Base-by-base conservation (phyloP, 306 rosid species). In the Quercus agrifolia region DNA sequence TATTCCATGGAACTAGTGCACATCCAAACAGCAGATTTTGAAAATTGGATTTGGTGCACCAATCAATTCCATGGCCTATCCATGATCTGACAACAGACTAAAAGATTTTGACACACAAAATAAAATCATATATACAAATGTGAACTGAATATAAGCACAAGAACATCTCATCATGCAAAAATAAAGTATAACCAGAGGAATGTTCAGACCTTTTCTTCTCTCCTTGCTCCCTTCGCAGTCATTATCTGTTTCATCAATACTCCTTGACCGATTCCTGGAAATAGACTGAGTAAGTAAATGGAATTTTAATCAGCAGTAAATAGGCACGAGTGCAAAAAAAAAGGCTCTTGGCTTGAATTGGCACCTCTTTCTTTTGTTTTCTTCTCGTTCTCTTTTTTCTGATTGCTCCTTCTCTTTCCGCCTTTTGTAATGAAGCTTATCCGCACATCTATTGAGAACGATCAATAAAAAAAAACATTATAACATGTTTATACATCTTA, bases 381-480 rank as follows among this genome's bases (percentile, higher is more conserved):
- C 87, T 80, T 90, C 90, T 46, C 82, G 84, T 63, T 84, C 88
- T 78, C 67, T 77, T 79, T 80, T 94, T 71, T 86, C 89, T 72
- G 75, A 55, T 79, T 61, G 83, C 79, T 91, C 98, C 88, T 82
- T 94, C 86, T 92, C 97, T 84, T 90, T 94, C 79, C 73, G 82
- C 76, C 92, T 88, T 83, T 88, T 91, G 90, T 92, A 94, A 82
- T 92, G 83, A 86, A 91, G 97, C 83, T 94, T 94, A 77, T 69
- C 76, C 4, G 92, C 87, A 78, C 99, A 92, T 74, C 99, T 92
- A 82, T 70, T 5, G 52, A 79, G 56, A 61, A 44, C 68, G 13
- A 81, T 69, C 23, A 27, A 73, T 69, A n/a, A 85, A 63, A 56
- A 59, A 63, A 25, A 1, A 7, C 0, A 54, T 73, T 66, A 21